These are phyloP conservation scores for Jacaranda mimosifolia DNA, from an alignment of 257 asterid species.

Conservation along the genomic window DNA sequence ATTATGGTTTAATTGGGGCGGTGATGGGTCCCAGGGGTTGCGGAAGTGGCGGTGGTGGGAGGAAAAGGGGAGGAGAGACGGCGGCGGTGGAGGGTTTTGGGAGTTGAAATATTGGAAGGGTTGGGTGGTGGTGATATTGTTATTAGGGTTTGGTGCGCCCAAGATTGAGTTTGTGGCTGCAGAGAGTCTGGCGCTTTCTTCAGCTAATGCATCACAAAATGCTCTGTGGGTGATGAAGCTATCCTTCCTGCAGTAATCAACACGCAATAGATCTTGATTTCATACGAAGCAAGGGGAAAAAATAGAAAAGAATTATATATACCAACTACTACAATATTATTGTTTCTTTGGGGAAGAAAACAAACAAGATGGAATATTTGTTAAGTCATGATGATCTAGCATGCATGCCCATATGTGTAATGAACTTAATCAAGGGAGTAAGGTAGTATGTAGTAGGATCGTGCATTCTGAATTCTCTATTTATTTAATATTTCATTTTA, in stretches of 20 bases:
- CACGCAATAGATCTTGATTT: constrained; percentile 9
- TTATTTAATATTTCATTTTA: no score
- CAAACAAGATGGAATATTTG: constrained; percentile 28
- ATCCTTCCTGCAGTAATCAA: constrained; percentile 67
- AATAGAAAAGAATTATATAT: not conserved
- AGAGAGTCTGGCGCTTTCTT: constrained; percentile 85
- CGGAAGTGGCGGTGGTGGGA: constrained; percentile 36
- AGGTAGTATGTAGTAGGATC: no score
- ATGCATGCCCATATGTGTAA: not conserved
- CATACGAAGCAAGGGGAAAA: not conserved
- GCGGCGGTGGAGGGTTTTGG: constrained; percentile 34
- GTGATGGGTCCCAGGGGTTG: constrained; percentile 46
- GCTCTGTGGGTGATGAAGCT: constrained; percentile 90
- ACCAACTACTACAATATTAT: not conserved
- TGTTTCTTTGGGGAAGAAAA: not conserved
- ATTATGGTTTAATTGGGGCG: constrained; percentile 44
- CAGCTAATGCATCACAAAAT: constrained; percentile 91
- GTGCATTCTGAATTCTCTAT: no score
- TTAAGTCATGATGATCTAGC: constrained; percentile 23
- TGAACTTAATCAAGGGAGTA: no score
- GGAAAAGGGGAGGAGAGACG: constrained; percentile 49
- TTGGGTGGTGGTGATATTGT: constrained; percentile 19
- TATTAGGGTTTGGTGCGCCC: constrained; percentile 43
- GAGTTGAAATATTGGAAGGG: constrained; percentile 40
- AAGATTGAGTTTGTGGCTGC: constrained; percentile 63